A percentile compares a stretch with the other conserved stretches of the same genome.
Evolutionary conservation across 139 green algal species (phyloP).

Genomic region (Auxenochlorella pyrenoidosa): DNA sequence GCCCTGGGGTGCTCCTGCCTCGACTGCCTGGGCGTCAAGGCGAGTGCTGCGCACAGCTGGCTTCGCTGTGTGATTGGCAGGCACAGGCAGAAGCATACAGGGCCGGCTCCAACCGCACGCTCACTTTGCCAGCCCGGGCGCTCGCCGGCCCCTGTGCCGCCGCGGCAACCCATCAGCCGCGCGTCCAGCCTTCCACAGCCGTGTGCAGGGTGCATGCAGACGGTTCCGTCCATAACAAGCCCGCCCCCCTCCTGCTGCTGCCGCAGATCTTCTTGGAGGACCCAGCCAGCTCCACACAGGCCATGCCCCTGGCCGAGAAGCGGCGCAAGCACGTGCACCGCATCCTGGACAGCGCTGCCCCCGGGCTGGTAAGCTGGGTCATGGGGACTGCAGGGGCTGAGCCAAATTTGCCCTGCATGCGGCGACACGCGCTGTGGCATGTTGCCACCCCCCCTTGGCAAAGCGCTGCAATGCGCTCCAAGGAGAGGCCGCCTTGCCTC

Average conservation of each 20-base stretch:
- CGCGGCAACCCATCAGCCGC: background rate
- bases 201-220: background rate
- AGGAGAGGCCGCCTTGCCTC: background rate
- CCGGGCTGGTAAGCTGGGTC: background rate
- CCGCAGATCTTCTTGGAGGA: background rate
- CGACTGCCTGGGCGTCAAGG: background rate
- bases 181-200: too few relatives aligned
- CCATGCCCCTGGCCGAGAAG: background rate
- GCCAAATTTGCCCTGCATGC: background rate
- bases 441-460: too few relatives aligned
- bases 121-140: background rate
- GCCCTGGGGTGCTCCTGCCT: background rate
- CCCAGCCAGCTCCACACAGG: background rate
- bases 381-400: background rate
- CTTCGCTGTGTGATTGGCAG: background rate
- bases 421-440: too few relatives aligned
- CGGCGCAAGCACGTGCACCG: background rate
- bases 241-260: too few relatives aligned
- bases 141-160: background rate
- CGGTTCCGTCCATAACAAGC: background rate
- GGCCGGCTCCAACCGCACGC: background rate
- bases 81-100: too few relatives aligned
- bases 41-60: too few relatives aligned
- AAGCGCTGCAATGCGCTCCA: too few relatives aligned
- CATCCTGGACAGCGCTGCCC: background rate